Evolutionary conservation across 768 basidiomycete genomes (phyloP).

Genomic region (Boletus fagicola): DNA sequence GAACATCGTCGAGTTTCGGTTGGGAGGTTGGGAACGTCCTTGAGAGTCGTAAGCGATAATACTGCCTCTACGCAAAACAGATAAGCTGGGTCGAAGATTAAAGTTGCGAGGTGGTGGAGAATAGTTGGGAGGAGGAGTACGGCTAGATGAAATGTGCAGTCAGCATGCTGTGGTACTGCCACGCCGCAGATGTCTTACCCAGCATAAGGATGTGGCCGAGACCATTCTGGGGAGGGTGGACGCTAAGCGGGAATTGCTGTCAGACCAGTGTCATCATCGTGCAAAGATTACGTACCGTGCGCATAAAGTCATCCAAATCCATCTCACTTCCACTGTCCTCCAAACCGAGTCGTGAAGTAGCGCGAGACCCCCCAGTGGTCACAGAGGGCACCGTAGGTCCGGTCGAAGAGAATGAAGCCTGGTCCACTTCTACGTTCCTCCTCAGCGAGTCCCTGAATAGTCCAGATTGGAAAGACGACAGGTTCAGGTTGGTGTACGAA

Average conservation of each 20-base stretch:
- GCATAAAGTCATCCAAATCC: slow-evolving; percentile 24
- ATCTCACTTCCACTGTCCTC: slow-evolving; percentile 31
- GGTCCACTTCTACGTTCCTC: slow-evolving; percentile 27
- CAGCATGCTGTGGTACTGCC: not conserved
- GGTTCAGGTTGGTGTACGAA: slow-evolving; percentile 32
- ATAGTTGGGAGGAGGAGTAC: slow-evolving; percentile 26
- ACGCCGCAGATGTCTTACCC: slow-evolving; percentile 15
- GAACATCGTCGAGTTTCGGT: slow-evolving; percentile 12
- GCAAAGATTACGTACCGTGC: slow-evolving; percentile 9
- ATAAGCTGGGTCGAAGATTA: slow-evolving; percentile 14
- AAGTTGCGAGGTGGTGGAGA: slow-evolving; percentile 20
- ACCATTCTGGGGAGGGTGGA: slow-evolving; percentile 28
- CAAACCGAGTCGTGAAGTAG: slow-evolving; percentile 11
- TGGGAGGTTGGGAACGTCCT: slow-evolving; percentile 9
- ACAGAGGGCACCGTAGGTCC: slow-evolving; percentile 2
- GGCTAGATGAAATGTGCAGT: slow-evolving; percentile 13
- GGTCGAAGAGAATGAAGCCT: slow-evolving; percentile 14
- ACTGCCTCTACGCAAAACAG: slow-evolving; percentile 17
- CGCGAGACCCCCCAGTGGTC: slow-evolving; percentile 12
- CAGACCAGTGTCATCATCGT: not conserved
- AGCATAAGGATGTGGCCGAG: slow-evolving; percentile 26
- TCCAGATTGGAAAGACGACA: slow-evolving; percentile 32
- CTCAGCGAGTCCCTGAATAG: slow-evolving; percentile 34
- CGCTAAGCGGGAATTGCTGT: slow-evolving; percentile 14
- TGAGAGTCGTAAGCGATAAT: slow-evolving; percentile 1